phyloP scores from a whole-genome alignment of 2,329 filamentous ascomycete genomes.

The Scedosporium dehoogii region DNA sequence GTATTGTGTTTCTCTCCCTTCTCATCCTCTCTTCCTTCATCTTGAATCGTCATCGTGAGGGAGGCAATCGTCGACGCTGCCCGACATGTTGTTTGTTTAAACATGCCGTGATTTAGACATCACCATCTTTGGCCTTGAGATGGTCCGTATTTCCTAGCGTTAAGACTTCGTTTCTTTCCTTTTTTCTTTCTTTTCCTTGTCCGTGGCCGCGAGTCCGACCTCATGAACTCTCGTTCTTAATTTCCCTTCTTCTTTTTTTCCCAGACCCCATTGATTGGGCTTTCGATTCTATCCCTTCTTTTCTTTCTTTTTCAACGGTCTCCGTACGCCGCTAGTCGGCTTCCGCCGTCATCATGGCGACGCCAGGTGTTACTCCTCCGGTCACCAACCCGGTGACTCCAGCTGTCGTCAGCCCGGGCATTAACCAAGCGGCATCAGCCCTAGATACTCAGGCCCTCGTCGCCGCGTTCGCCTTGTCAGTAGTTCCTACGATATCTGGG shows the following conservation, averaged over 20 bases:
- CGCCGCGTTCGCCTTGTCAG: conserved; percentile 46
- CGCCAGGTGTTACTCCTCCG: background rate
- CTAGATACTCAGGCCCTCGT: conserved; percentile 37
- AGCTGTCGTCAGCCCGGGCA: conserved; percentile 1
- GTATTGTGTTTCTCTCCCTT: background rate
- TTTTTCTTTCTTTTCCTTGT: background rate
- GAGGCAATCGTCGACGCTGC: background rate
- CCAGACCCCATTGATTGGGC: conserved; percentile 38
- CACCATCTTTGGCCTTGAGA: background rate
- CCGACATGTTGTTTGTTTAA: background rate
- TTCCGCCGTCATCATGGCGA: conserved; percentile 1
- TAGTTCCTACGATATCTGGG: conserved; percentile 10
- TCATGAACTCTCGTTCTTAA: conserved; percentile 8
- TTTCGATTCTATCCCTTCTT: conserved; percentile 20
- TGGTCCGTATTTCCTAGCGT: background rate
- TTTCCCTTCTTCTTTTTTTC: conserved; percentile 22
- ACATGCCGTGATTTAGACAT: conserved; percentile 1
- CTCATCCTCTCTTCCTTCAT: conserved; percentile 2
- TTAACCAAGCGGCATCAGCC: conserved; percentile 32
- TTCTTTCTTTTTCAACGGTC: conserved; percentile 19
- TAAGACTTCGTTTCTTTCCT: background rate
- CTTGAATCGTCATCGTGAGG: background rate
- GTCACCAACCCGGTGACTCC: conserved; percentile 6
- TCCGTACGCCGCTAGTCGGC: conserved; percentile 9
- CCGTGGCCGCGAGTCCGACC: background rate